Base-by-base conservation (phyloP, 345 rosid genomes). In the Brassica carinata region DNA sequence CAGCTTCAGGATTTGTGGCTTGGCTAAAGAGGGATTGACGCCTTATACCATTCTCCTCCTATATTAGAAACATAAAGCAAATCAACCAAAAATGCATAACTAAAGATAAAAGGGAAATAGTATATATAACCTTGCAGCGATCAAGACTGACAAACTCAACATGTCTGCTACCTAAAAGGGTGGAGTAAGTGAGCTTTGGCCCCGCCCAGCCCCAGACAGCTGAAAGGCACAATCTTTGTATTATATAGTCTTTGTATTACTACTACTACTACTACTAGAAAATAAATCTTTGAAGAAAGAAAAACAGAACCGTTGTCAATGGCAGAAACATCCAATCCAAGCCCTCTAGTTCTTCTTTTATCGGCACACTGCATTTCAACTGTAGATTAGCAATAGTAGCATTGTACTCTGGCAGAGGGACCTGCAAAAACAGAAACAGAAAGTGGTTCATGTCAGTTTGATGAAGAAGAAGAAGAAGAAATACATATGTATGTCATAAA, bases 11-110 rank as follows among this genome's bases (percentile, higher is more conserved):
- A 76, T 91, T 89, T 63, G 98, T 87, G 58, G 97, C 94, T 79
- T 89, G 98, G 77, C 84, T 82, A 23, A 23, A 96, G 89, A 36
- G 98, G 94, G 84, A 95, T 88, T 26, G 99, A 96, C 64, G 96
- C 99, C 87, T 92, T 96, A 69, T 90, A 30, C 99, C 99, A 26
- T 92, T 92, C 89, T 96, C 99, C 87, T 96, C 98, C 99, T 96
- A 82, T 27, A 53, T 53, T 53, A 75, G 38, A 71, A 69, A 31
- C 58, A 80, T 2, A 59, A 30, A 77, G n/a, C 38, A 31, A 65
- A 71, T 15, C 69, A 76, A 77, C 7, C 10, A 23, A 23, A 34
- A 19, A 73, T n/a, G 51, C 77, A 65, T 30, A 43, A 19, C 13
- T 15, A 63, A 69, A 1, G 19, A 69, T 51, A 30, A 71, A 15